Conservation (phyloP, 192 early-diverging fungal species). For the Coemansia erecta region DNA sequence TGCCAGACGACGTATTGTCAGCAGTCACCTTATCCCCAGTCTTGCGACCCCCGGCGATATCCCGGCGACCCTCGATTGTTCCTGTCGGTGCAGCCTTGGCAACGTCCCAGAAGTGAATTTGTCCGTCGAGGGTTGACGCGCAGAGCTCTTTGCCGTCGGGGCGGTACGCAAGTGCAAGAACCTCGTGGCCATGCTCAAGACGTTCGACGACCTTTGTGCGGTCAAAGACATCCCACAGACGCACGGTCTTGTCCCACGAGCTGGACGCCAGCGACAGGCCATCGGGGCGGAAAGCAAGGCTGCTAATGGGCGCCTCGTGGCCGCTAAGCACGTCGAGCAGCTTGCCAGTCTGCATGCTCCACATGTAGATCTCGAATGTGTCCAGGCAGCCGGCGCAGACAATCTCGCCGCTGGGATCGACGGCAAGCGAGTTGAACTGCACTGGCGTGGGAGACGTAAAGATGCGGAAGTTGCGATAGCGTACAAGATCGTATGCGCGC, state of each 20-base stretch:
- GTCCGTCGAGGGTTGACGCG: constrained; percentile 86
- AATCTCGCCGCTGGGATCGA: constrained; percentile 95
- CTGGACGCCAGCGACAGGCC: constrained; percentile 78
- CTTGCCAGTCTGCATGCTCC: constrained; percentile 99
- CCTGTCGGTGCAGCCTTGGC: constrained; percentile 67
- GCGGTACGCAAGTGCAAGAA: constrained; percentile 82
- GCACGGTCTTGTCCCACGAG: constrained; percentile 90
- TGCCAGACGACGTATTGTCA: constrained; percentile 77
- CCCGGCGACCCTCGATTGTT: constrained; percentile 87
- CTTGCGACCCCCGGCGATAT: constrained; percentile 88
- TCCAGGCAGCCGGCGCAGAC: constrained; percentile 93
- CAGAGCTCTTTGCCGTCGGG: constrained; percentile 91
- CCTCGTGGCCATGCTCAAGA: constrained; percentile 77
- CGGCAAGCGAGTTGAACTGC: constrained; percentile 90
- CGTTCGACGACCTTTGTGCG: constrained; percentile 75
- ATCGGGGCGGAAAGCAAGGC: constrained; percentile 80
- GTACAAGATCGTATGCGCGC: constrained; percentile 94
- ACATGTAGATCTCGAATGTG: constrained; percentile 96
- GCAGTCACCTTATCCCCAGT: constrained; percentile 74
- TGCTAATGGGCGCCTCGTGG: constrained; percentile 88
- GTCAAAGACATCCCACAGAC: constrained; percentile 93
- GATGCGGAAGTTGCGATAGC: constrained; percentile 98
- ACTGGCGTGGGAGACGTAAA: constrained; percentile 94
- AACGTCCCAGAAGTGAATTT: constrained; percentile 92
- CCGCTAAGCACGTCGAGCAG: constrained; percentile 91